Base-by-base conservation (phyloP, 1,139 yeast species). In the Saccharomyces hybrid region DNA sequence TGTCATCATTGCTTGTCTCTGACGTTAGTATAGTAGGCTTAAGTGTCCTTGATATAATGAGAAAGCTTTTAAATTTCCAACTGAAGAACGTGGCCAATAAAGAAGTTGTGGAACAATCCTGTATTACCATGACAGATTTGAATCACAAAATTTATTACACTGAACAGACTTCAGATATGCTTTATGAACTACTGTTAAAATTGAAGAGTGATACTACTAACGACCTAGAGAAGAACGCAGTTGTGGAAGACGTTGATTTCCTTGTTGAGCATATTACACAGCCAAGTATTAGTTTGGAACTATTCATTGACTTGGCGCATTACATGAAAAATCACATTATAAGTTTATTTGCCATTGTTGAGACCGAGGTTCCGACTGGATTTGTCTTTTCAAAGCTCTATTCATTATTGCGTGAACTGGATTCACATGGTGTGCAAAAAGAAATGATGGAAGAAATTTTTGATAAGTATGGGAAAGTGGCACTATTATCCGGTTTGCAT, bases 21-120 rank as follows among this genome's bases (percentile, higher is more conserved):
- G 83, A 84, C 46, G 89, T 89, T 48, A 88, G 86, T 66, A 82
- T 91, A 80, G 85, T 90, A 59, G 98, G 98, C 0, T 75, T 93
- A 49, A 87, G 97, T 11, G 88, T 90, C n/a, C 78, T 90, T 49
- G 98, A 91, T 67, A 79, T 85, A 58, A 76, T 88, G 68, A 81
- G 86, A 58, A 81, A 81, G 51, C 71, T 93, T 14, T 72, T 88
- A 51, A 69, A 73, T 5, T 77, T 85, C 53, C 95, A 89, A 65
- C 71, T 82, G 24, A 71, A 75, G 19, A 58, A 61, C 51, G 68
- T 81, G 50, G 69, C 48, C 12, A 51, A 61, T 21, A 28, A 31
- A 14, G 56, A 57, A 4, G 51, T 67, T 12, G 62, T 64, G 4
- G 48, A 59, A 9, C 69, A 67, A 56, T 64, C 67, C 49, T 51